These are phyloP conservation scores for Penicillium diatomitis DNA, from an alignment of 495 filamentous ascomycete genomes.

Conservation along the genomic window DNA sequence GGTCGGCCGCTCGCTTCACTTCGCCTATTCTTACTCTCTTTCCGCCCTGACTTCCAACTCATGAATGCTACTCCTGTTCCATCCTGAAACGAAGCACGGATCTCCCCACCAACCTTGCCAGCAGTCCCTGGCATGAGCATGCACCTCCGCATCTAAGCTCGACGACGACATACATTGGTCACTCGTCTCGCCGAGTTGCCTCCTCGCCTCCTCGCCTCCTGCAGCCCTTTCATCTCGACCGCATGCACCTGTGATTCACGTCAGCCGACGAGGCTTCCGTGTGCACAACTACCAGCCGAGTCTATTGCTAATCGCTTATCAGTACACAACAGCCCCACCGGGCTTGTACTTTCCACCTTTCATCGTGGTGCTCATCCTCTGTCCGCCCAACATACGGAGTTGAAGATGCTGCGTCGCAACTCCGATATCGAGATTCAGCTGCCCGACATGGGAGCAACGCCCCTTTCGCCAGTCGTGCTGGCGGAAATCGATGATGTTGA, in stretches of 20 bases:
- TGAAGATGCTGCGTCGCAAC: conserved; percentile 38
- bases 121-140: conserved; percentile 6
- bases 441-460: conserved; percentile 28
- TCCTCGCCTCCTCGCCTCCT: conserved; percentile 2
- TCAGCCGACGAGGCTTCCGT: too few species aligned
- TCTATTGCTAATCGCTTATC: conserved; percentile 14
- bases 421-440: conserved; percentile 40
- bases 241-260: neutral
- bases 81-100: conserved; percentile 36
- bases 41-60: neutral
- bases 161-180: neutral
- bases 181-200: neutral
- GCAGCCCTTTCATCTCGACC: neutral
- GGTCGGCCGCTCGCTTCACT: neutral
- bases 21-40: conserved; percentile 2
- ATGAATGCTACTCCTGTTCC: conserved; percentile 4
- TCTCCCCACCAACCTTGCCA: conserved; percentile 21
- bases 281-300: neutral
- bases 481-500: conserved; percentile 28
- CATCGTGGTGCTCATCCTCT: neutral
- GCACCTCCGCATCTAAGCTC: conserved; percentile 7
- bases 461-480: conserved; percentile 20
- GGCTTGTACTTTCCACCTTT: neutral
- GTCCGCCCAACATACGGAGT: neutral
- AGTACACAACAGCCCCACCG: conserved; percentile 17